These are phyloP conservation scores for Sanguinoderma infundibulare DNA, from an alignment of 1,284 basidiomycete species.

Conservation along the genomic window DNA sequence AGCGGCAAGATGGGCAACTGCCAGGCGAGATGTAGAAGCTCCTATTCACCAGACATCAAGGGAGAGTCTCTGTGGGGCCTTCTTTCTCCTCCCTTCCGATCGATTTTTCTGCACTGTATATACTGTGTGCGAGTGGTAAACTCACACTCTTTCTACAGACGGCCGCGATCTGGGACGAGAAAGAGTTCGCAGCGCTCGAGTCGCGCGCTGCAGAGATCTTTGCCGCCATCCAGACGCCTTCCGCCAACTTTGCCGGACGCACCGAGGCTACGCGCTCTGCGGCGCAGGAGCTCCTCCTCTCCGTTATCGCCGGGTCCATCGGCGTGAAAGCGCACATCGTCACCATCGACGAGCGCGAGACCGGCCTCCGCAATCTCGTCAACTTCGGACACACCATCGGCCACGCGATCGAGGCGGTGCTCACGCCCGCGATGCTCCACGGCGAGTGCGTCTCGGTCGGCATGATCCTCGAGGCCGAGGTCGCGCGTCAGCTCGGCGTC, in stretches of 20 bases:
- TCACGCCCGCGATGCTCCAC: conserved; percentile 91
- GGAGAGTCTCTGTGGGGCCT: too few species aligned
- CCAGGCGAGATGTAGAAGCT: too few species aligned
- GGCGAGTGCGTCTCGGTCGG: conserved; percentile 94
- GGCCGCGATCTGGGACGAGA: conserved; percentile 93
- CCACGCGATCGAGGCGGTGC: conserved; percentile 93
- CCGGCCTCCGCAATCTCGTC: conserved; percentile 93
- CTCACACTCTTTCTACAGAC: conserved; percentile 56
- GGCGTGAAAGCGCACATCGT: conserved; percentile 95
- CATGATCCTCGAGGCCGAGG: conserved; percentile 93
- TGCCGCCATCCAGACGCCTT: conserved; percentile 81
- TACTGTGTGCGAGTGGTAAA: not conserved
- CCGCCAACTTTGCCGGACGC: conserved; percentile 62
- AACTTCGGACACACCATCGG: conserved; percentile 98
- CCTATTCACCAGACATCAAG: too few species aligned
- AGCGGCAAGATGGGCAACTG: too few species aligned
- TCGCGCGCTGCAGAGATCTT: conserved; percentile 84
- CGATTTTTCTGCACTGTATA: not conserved
- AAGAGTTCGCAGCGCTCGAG: conserved; percentile 86
- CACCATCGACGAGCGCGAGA: conserved; percentile 93
- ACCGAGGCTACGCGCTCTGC: conserved; percentile 70
- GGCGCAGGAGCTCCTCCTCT: conserved; percentile 76
- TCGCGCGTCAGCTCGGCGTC: conserved; percentile 86
- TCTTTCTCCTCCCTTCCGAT: too few species aligned
- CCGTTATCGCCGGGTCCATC: conserved; percentile 87